Evolutionary conservation across 169 alveolate species (phyloP).

Genomic region (Plasmodium inui): DNA sequence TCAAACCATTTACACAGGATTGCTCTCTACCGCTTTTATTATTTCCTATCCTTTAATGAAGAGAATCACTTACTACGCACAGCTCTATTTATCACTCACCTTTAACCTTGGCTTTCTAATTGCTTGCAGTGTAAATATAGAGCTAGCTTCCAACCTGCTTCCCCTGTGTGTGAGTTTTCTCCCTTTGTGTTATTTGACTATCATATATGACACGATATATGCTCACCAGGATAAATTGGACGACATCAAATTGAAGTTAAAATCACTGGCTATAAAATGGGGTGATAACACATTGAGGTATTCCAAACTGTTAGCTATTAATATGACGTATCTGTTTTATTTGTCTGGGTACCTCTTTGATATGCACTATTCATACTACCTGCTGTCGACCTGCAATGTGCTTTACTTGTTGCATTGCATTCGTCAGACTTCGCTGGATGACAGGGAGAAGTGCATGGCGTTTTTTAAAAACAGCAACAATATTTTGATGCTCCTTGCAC

Average conservation of each 20-base stretch:
- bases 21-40: slow-evolving; percentile 81
- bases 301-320: slow-evolving; percentile 35
- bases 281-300: slow-evolving; percentile 76
- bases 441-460: slow-evolving; percentile 36
- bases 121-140: slow-evolving; percentile 83
- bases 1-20: slow-evolving; percentile 6
- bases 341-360: slow-evolving; percentile 30
- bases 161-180: slow-evolving; percentile 83
- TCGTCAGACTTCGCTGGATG: background rate
- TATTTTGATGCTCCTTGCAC: slow-evolving; percentile 3
- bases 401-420: slow-evolving; percentile 17
- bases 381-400: slow-evolving; percentile 22
- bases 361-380: slow-evolving; percentile 35
- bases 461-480: slow-evolving; percentile 57
- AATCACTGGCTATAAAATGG: slow-evolving; percentile 94
- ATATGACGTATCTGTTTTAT: slow-evolving; percentile 41
- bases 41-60: slow-evolving; percentile 92
- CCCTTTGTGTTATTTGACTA: slow-evolving; percentile 88
- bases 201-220: slow-evolving; percentile 95
- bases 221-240: slow-evolving; percentile 94
- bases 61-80: slow-evolving; percentile 92
- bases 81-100: slow-evolving; percentile 92
- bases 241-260: slow-evolving; percentile 90
- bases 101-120: slow-evolving; percentile 93
- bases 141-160: slow-evolving; percentile 76